These are phyloP conservation scores for Candida loeiensis DNA, from an alignment of 805 yeast genomes.

Conservation along the genomic window DNA sequence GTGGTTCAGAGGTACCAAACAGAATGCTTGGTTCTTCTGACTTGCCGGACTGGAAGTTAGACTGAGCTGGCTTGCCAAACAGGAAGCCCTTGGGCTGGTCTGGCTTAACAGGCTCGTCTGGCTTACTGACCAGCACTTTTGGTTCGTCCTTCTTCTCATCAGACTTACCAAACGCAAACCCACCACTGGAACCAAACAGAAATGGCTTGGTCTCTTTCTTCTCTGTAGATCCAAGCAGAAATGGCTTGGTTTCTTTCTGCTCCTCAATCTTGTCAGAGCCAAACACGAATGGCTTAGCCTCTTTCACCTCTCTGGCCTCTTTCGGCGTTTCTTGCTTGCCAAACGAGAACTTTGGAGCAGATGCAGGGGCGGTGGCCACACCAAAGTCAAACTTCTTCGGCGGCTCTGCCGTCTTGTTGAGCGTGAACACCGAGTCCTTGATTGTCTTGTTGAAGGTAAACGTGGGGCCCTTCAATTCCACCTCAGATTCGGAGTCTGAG, in stretches of 20 bases:
- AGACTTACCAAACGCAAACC: too few species aligned
- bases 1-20: too few species aligned
- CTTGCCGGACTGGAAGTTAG: constrained; percentile 2
- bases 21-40: too few species aligned
- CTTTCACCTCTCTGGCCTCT: constrained; percentile 14
- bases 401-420: constrained; percentile 3
- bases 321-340: constrained; percentile 2
- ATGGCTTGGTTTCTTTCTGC: constrained; percentile 29
- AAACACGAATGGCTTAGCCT: constrained; percentile 19
- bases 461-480: constrained; percentile 70
- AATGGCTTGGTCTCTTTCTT: constrained; percentile 16
- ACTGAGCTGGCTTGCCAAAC: not conserved
- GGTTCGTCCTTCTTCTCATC: constrained; percentile 21
- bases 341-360: constrained; percentile 38
- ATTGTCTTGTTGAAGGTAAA: constrained; percentile 46
- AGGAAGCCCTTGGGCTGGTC: not conserved
- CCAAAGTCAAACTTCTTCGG: constrained; percentile 1
- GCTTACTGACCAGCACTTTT: too few species aligned
- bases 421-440: constrained; percentile 32
- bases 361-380: not conserved
- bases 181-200: constrained; percentile 18
- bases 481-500: constrained; percentile 54
- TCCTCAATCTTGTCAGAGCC: not conserved
- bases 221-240: too few species aligned
- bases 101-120: constrained; percentile 15